These are phyloP conservation scores for Globisporangium cederbergense DNA, from an alignment of 352 stramenopile genomes.

Conservation along the genomic window DNA sequence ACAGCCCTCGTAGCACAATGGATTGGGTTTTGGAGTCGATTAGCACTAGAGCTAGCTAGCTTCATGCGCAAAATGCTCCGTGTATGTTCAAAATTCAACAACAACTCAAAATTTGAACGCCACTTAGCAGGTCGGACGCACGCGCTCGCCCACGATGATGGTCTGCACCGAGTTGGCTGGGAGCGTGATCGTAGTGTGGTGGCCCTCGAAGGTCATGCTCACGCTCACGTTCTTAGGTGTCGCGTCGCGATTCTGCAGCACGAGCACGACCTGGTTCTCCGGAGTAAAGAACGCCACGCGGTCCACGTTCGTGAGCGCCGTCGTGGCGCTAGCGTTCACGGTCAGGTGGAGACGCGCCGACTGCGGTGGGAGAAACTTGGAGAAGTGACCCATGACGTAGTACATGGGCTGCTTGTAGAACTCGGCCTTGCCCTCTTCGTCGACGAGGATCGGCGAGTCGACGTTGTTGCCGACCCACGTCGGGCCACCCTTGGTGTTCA, in stretches of 20 bases:
- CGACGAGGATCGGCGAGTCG: constrained; percentile 70
- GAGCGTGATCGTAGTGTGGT: constrained; percentile 32
- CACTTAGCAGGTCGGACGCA: constrained; percentile 14
- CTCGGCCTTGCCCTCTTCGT: constrained; percentile 45
- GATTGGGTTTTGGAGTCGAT: no score
- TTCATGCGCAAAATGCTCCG: no score
- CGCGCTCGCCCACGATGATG: constrained; percentile 36
- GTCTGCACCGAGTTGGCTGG: constrained; percentile 48
- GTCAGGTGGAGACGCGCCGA: constrained; percentile 42
- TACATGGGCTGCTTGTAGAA: constrained; percentile 87
- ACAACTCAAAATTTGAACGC: no score
- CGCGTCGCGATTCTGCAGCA: constrained; percentile 48
- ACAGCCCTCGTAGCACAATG: no score
- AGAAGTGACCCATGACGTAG: constrained; percentile 73
- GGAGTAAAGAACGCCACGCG: constrained; percentile 46
- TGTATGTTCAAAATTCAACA: no score
- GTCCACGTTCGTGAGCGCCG: constrained; percentile 35
- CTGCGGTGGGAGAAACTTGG: constrained; percentile 57
- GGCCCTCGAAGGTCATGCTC: constrained; percentile 33
- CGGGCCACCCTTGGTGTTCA: constrained; percentile 71
- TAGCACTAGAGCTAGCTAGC: no score
- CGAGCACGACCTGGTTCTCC: constrained; percentile 41
- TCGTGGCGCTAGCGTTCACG: constrained; percentile 26
- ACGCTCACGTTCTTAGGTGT: constrained; percentile 34
- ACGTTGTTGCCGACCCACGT: constrained; percentile 69